These are phyloP conservation scores for Penicillium fuscoglaucum DNA, from an alignment of 2,329 filamentous ascomycete genomes.

Conservation along the genomic window DNA sequence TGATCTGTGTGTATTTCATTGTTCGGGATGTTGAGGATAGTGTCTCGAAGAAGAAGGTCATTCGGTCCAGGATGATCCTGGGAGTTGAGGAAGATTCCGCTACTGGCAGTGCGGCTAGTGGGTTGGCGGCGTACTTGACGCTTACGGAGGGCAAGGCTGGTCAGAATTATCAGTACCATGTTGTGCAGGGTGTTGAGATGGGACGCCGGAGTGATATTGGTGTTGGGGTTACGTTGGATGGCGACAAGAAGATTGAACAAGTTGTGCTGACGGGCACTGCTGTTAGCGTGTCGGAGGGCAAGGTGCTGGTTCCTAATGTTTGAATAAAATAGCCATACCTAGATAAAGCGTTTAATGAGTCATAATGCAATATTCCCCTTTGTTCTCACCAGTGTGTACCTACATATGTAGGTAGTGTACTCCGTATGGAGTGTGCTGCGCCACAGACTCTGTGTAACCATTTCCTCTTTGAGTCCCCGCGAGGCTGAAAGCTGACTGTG, in stretches of 20 bases:
- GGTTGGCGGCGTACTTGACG: constrained; percentile 57
- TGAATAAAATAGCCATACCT: constrained; percentile 4
- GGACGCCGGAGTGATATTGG: constrained; percentile 51
- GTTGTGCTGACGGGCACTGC: constrained; percentile 39
- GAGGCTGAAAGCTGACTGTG: background rate
- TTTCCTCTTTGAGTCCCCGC: background rate
- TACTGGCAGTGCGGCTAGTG: constrained; percentile 61
- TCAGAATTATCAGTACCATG: constrained; percentile 45
- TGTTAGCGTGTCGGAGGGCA: constrained; percentile 38
- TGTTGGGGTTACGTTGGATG: constrained; percentile 29
- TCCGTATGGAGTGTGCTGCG: background rate
- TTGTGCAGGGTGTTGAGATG: constrained; percentile 70
- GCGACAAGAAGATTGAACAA: constrained; percentile 31
- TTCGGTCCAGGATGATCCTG: constrained; percentile 36
- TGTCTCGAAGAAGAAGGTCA: constrained; percentile 48
- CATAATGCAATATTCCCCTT: background rate
- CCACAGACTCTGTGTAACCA: background rate
- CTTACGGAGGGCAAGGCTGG: constrained; percentile 41
- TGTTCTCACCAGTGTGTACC: background rate
- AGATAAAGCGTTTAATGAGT: background rate
- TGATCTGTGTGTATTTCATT: constrained; percentile 36
- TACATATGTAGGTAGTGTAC: background rate
- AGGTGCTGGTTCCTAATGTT: constrained; percentile 28
- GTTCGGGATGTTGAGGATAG: constrained; percentile 56
- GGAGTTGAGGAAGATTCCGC: constrained; percentile 36